Conservation (phyloP, 257 asterid genomes). For the Ilex aquifolium region DNA sequence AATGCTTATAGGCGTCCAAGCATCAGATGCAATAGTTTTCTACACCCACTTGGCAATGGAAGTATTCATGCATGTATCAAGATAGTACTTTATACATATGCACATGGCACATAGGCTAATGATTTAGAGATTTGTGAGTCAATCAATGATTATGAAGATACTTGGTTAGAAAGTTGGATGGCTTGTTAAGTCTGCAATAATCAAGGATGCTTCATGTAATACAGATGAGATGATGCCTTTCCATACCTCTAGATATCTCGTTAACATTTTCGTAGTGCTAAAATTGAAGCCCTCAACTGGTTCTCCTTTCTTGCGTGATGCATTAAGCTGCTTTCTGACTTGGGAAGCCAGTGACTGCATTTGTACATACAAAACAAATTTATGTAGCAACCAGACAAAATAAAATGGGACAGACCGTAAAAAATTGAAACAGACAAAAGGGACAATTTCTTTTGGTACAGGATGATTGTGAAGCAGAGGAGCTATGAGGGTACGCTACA, state of each 20-base stretch:
- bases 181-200: neutral
- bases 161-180: slow-evolving; percentile 1
- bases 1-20: too few species aligned
- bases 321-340: slow-evolving; percentile 96
- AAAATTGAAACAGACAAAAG: slow-evolving; percentile 5
- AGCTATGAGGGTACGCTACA: neutral
- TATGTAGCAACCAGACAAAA: slow-evolving; percentile 2
- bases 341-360: slow-evolving; percentile 87
- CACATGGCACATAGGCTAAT: neutral
- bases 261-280: slow-evolving; percentile 63
- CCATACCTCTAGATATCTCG: slow-evolving; percentile 71
- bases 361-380: neutral
- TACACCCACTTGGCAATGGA: too few species aligned
- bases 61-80: neutral
- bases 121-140: neutral
- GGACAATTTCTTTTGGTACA: neutral
- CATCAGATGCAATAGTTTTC: too few species aligned
- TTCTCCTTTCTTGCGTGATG: slow-evolving; percentile 82
- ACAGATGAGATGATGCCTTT: slow-evolving; percentile 2
- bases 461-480: neutral
- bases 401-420: slow-evolving; percentile 1
- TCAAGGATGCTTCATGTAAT: neutral
- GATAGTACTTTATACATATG: neutral
- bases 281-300: slow-evolving; percentile 76
- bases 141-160: neutral